Percentiles rank a stretch among this genome's conserved stretches.
Conservation (phyloP, 1,139 yeast species). For the Protomyces arabidopsidicola region DNA sequence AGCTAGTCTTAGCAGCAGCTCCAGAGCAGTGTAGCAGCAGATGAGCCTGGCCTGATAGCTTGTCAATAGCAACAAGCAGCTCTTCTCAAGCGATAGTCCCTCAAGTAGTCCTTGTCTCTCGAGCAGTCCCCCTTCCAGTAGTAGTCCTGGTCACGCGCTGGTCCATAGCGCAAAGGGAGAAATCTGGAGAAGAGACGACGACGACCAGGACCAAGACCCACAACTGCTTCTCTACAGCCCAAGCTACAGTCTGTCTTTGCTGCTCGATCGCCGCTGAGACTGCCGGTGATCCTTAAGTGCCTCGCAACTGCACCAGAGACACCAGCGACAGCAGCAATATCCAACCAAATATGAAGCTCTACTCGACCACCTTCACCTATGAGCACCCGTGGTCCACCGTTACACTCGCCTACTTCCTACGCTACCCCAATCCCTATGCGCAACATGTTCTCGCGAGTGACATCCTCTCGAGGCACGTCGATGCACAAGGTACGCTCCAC, state of each 20-base stretch:
- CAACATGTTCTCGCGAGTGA: slow-evolving; percentile 84
- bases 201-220: no score
- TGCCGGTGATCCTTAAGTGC: no score
- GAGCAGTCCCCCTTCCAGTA: no score
- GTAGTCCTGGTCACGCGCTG: no score
- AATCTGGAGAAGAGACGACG: no score
- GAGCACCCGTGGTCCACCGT: slow-evolving; percentile 61
- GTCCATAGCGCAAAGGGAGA: no score
- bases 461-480: slow-evolving; percentile 59
- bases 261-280: no score
- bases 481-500: slow-evolving; percentile 59
- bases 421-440: slow-evolving; percentile 88
- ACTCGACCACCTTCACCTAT: slow-evolving; percentile 24
- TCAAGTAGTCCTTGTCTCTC: slow-evolving; percentile 43
- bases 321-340: no score
- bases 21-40: not conserved
- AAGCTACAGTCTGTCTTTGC: no score
- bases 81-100: slow-evolving; percentile 73
- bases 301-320: no score
- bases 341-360: slow-evolving; percentile 12
- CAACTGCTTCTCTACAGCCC: no score
- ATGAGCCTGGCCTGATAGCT: slow-evolving; percentile 45
- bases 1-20: not conserved
- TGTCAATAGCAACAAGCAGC: slow-evolving; percentile 58
- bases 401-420: slow-evolving; percentile 70